A percentile compares a stretch with the other conserved stretches of the same genome.
These are phyloP conservation scores for Phytophthora citrophthora DNA, from an alignment of 352 stramenopile genomes.

Conservation along the genomic window DNA sequence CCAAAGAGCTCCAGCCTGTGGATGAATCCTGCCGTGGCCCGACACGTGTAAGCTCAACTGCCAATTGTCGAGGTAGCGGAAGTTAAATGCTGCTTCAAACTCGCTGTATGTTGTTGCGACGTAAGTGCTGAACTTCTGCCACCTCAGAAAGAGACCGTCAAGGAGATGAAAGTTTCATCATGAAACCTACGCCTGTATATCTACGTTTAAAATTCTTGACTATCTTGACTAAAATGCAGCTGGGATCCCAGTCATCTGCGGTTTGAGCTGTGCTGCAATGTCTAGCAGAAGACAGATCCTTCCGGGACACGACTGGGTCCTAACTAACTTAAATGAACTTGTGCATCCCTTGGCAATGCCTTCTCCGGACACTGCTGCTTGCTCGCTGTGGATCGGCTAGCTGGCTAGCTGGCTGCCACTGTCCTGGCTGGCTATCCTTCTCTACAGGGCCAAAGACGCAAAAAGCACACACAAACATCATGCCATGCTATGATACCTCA, in stretches of 20 bases:
- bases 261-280: constrained; percentile 11
- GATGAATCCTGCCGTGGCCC: constrained; percentile 27
- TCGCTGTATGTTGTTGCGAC: constrained; percentile 10
- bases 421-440: constrained; percentile 1
- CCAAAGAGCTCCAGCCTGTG: constrained; percentile 15
- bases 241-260: background rate
- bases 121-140: constrained; percentile 11
- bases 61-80: constrained; percentile 5
- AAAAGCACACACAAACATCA: constrained; percentile 18
- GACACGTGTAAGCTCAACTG: constrained; percentile 5
- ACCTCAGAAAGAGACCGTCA: constrained; percentile 13
- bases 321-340: constrained; percentile 17
- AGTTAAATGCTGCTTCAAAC: background rate
- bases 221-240: constrained; percentile 19
- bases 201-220: constrained; percentile 30
- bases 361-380: background rate
- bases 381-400: background rate
- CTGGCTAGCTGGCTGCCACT: constrained; percentile 4
- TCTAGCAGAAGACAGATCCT: constrained; percentile 19
- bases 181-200: constrained; percentile 13
- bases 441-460: constrained; percentile 4
- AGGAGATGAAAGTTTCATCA: no score
- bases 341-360: constrained; percentile 12
- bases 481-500: constrained; percentile 41
- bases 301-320: constrained; percentile 1